Evolutionary conservation across 495 filamentous ascomycete genomes (phyloP).

Genomic region (Acidomyces sp.): DNA sequence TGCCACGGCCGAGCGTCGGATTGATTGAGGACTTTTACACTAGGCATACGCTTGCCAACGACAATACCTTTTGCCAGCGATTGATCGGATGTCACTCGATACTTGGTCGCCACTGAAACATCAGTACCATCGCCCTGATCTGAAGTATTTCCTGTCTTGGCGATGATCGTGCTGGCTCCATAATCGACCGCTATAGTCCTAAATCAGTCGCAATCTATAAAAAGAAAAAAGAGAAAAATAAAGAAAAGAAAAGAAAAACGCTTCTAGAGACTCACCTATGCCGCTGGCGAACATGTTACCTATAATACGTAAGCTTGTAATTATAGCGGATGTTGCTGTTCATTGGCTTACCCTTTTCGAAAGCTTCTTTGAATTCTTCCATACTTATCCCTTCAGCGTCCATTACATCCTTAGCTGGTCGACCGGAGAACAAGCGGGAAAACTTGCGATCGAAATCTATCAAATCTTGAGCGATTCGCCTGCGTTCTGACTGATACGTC

Average conservation of each 20-base stretch:
- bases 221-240: too few species aligned
- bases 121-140: slow-evolving; percentile 37
- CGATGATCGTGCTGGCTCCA: slow-evolving; percentile 24
- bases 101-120: slow-evolving; percentile 26
- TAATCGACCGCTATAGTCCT: slow-evolving; percentile 24
- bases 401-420: slow-evolving; percentile 42
- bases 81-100: slow-evolving; percentile 20
- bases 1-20: slow-evolving; percentile 25
- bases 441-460: slow-evolving; percentile 55
- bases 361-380: slow-evolving; percentile 38
- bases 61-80: slow-evolving; percentile 22
- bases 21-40: slow-evolving; percentile 26
- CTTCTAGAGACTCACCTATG: not conserved
- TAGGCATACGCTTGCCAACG: slow-evolving; percentile 26
- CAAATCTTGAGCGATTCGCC: slow-evolving; percentile 54
- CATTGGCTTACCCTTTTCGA: slow-evolving; percentile 26
- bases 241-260: too few species aligned
- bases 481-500: slow-evolving; percentile 61
- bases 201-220: too few species aligned
- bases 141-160: slow-evolving; percentile 18
- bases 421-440: slow-evolving; percentile 24
- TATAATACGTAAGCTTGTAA: not conserved
- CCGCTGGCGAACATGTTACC: slow-evolving; percentile 2
- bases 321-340: slow-evolving; percentile 18
- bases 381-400: slow-evolving; percentile 40